Percentiles rank a stretch among this genome's conserved stretches.
These are phyloP conservation scores for Proliferodiscus dingleyae DNA, from an alignment of 2,329 filamentous ascomycete genomes.

Conservation along the genomic window DNA sequence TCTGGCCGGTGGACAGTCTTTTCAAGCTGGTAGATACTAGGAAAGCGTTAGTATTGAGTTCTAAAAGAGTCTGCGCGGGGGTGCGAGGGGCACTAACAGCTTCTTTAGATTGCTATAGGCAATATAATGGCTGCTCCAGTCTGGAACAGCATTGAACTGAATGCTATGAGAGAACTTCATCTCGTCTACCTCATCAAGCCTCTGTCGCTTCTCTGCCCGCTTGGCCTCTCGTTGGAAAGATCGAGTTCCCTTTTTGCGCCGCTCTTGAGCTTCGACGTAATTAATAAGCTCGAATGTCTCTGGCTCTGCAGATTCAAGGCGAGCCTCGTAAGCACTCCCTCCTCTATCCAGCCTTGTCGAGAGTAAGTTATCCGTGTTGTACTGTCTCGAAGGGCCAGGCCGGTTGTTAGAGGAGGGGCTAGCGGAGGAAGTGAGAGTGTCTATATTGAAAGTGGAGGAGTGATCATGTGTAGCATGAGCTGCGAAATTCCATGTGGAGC, in stretches of 20 bases:
- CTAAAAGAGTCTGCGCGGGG: neutral
- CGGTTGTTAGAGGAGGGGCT: slow-evolving; percentile 23
- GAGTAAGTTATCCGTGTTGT: slow-evolving; percentile 9
- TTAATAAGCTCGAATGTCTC: slow-evolving; percentile 30
- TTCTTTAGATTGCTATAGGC: slow-evolving; percentile 99
- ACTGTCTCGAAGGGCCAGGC: slow-evolving; percentile 2
- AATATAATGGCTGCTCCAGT: slow-evolving; percentile 98
- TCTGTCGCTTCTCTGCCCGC: slow-evolving; percentile 58
- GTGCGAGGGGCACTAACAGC: slow-evolving; percentile 54
- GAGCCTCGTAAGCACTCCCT: slow-evolving; percentile 14
- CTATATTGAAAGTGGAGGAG: slow-evolving; percentile 20
- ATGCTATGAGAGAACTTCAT: slow-evolving; percentile 99
- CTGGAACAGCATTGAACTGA: slow-evolving; percentile 99
- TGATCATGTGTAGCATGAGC: neutral
- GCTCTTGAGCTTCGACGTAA: slow-evolving; percentile 19
- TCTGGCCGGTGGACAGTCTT: slow-evolving; percentile 65
- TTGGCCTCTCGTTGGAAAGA: slow-evolving; percentile 33
- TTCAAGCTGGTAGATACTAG: slow-evolving; percentile 92
- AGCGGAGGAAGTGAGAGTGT: slow-evolving; percentile 9
- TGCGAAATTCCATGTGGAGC: neutral
- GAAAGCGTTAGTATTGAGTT: slow-evolving; percentile 7
- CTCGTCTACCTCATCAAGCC: slow-evolving; percentile 70
- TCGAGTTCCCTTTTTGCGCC: slow-evolving; percentile 7
- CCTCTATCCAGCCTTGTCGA: slow-evolving; percentile 23
- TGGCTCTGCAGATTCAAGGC: slow-evolving; percentile 11